phyloP scores from a whole-genome alignment of 805 yeast genomes.

The Myxozyma sirexii region DNA sequence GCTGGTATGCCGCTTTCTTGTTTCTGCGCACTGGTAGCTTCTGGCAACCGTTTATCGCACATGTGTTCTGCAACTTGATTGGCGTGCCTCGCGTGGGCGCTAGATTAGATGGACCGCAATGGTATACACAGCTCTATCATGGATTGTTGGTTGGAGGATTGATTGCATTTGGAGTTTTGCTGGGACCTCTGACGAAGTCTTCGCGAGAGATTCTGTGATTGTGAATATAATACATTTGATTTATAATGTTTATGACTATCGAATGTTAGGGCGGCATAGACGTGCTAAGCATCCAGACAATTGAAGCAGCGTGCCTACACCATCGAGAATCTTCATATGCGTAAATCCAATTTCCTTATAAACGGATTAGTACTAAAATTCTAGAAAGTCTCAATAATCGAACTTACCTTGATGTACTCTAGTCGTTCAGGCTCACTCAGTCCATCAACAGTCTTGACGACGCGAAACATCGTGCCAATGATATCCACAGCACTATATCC shows the following conservation, averaged over 20 bases:
- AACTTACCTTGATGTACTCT: conserved; percentile 60
- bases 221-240: neutral
- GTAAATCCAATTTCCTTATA: conserved; percentile 76
- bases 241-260: neutral
- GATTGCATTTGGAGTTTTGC: conserved; percentile 43
- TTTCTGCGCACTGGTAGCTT: conserved; percentile 56
- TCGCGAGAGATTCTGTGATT: conserved; percentile 24
- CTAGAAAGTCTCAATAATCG: neutral
- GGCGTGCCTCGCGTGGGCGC: conserved; percentile 59
- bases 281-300: conserved; percentile 79
- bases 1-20: conserved; percentile 61
- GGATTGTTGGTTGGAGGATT: conserved; percentile 53
- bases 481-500: conserved; percentile 95
- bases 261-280: conserved; percentile 34
- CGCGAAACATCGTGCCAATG: conserved; percentile 86
- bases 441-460: conserved; percentile 72
- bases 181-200: conserved; percentile 39
- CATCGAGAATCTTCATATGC: conserved; percentile 91
- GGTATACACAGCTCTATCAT: conserved; percentile 42
- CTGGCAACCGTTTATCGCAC: conserved; percentile 62
- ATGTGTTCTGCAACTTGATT: conserved; percentile 66
- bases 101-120: conserved; percentile 22
- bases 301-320: conserved; percentile 86
- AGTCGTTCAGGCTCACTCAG: conserved; percentile 69
- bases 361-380: neutral